Evolutionary conservation across 495 filamentous ascomycete genomes (phyloP).

Genomic region (Amniculicola lignicola): DNA sequence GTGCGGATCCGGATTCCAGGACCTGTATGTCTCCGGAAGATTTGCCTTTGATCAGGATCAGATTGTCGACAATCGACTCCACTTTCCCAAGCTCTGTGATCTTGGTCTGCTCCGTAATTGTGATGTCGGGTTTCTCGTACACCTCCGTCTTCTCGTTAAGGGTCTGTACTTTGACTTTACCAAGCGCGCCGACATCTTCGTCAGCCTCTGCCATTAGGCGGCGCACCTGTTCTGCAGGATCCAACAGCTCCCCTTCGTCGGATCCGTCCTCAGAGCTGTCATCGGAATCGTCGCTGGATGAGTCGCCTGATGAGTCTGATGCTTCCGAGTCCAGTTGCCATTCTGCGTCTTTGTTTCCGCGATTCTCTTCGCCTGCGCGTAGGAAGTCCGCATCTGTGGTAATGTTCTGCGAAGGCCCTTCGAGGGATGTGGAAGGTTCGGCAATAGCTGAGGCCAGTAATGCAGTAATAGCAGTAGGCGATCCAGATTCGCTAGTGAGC

Average conservation of each 20-base stretch:
- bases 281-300: slow-evolving; percentile 48
- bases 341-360: slow-evolving; percentile 65
- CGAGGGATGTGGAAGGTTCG: no score
- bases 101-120: slow-evolving; percentile 68
- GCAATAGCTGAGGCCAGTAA: no score
- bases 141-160: slow-evolving; percentile 63
- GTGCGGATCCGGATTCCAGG: slow-evolving; percentile 73
- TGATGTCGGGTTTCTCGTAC: slow-evolving; percentile 69
- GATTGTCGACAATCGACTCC: slow-evolving; percentile 69
- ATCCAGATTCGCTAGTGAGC: no score
- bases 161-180: slow-evolving; percentile 62
- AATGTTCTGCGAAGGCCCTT: no score
- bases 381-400: slow-evolving; percentile 41
- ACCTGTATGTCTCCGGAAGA: slow-evolving; percentile 77
- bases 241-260: slow-evolving; percentile 67
- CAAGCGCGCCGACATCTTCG: slow-evolving; percentile 58
- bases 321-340: slow-evolving; percentile 61
- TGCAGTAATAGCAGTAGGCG: no score
- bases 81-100: slow-evolving; percentile 71
- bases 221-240: slow-evolving; percentile 71
- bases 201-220: slow-evolving; percentile 80
- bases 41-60: slow-evolving; percentile 74
- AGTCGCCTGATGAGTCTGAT: slow-evolving; percentile 49
- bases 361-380: slow-evolving; percentile 45
- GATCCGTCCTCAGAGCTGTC: slow-evolving; percentile 41